Conservation (phyloP, 2,329 filamentous ascomycete genomes). For the Venturia pyrina region DNA sequence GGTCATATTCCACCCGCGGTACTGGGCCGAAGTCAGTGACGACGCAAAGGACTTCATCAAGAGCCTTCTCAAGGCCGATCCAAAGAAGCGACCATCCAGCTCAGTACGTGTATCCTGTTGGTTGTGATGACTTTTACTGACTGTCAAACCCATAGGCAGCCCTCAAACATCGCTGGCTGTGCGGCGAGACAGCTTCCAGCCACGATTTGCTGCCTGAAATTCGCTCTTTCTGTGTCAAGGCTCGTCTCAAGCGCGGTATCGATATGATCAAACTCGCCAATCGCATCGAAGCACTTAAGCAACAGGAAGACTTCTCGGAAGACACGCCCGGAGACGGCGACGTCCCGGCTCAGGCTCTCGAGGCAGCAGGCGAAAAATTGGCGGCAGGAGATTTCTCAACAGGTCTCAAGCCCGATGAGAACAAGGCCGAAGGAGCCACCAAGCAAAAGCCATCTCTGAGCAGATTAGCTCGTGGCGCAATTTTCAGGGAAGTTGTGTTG, state of each 20-base stretch:
- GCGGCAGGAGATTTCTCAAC: slow-evolving; percentile 21
- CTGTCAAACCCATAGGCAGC: slow-evolving; percentile 47
- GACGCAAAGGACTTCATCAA: slow-evolving; percentile 95
- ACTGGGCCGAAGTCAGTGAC: slow-evolving; percentile 94
- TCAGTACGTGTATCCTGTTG: slow-evolving; percentile 40
- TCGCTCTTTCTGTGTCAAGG: slow-evolving; percentile 83
- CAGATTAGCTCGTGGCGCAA: slow-evolving; percentile 54
- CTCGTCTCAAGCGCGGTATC: slow-evolving; percentile 84
- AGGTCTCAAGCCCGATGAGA: slow-evolving; percentile 21
- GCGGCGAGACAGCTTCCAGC: slow-evolving; percentile 81
- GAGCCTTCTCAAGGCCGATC: slow-evolving; percentile 66
- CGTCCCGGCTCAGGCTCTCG: slow-evolving; percentile 51
- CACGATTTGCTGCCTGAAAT: slow-evolving; percentile 98
- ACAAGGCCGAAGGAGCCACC: slow-evolving; percentile 14
- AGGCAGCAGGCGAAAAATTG: slow-evolving; percentile 42
- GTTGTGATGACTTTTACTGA: not conserved
- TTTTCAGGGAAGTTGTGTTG: slow-evolving; percentile 89
- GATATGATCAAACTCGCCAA: slow-evolving; percentile 94
- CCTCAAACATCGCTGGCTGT: slow-evolving; percentile 78
- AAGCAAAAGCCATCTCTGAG: slow-evolving; percentile 28
- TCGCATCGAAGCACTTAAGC: slow-evolving; percentile 87
- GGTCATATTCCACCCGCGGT: slow-evolving; percentile 92
- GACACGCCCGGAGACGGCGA: slow-evolving; percentile 48
- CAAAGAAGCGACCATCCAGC: slow-evolving; percentile 67
- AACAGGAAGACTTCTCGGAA: slow-evolving; percentile 81